Percentiles rank a stretch among this genome's conserved stretches.
These are phyloP conservation scores for Manihot esculenta DNA, from an alignment of 441 rosid species.

Conservation along the genomic window DNA sequence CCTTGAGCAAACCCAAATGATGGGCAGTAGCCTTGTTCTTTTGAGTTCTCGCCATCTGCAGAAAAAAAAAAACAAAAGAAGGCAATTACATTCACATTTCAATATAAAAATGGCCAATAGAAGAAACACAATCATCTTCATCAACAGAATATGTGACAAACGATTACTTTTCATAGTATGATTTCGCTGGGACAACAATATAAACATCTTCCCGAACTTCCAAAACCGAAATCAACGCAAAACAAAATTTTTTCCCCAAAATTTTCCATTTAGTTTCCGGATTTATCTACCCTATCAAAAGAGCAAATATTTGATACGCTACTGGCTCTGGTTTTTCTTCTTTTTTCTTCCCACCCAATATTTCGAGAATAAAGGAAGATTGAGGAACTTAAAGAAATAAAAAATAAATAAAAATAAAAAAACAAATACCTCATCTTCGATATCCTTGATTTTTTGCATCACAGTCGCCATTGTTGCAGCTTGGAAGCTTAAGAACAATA, in stretches of 20 bases:
- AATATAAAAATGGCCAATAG: background rate
- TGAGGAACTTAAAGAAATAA: background rate
- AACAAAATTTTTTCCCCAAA: background rate
- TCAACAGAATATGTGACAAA: background rate
- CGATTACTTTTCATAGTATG: background rate
- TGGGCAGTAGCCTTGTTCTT: conserved; percentile 91
- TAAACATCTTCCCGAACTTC: background rate
- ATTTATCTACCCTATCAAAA: too few relatives aligned
- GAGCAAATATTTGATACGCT: background rate
- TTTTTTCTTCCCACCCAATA: too few relatives aligned
- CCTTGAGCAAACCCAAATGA: conserved; percentile 96
- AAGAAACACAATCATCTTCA: background rate
- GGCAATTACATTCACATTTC: background rate
- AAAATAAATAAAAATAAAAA: too few relatives aligned
- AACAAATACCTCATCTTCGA: conserved; percentile 71
- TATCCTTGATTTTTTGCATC: conserved; percentile 87
- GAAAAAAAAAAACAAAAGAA: conserved; percentile 7
- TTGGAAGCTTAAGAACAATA: background rate
- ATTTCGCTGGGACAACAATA: too few relatives aligned
- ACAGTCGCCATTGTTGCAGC: conserved; percentile 62
- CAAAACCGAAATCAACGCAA: background rate
- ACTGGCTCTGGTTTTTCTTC: too few relatives aligned
- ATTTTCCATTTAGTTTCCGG: too few relatives aligned
- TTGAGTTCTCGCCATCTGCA: conserved; percentile 83
- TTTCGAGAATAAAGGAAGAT: background rate